Evolutionary conservation across 163 green algal genomes (phyloP).

Genomic region (Chlorella variabilis): DNA sequence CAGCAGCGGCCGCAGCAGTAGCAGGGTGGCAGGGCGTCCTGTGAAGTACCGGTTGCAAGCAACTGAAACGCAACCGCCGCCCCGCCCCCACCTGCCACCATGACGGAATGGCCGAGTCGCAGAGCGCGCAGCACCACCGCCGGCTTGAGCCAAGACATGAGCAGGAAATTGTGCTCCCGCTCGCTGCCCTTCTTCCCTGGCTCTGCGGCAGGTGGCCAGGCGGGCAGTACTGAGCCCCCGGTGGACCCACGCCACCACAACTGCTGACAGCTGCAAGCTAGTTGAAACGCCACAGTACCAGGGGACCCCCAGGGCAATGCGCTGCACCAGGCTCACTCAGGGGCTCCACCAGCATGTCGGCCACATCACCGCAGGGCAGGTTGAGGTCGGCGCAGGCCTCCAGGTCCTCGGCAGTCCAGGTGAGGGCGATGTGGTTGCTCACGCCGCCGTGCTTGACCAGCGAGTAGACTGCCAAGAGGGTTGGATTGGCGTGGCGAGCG

Average conservation of each 20-base stretch:
- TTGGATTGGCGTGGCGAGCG: no score
- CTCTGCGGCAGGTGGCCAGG: no score
- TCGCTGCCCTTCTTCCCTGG: background rate
- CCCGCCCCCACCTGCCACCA: conserved; percentile 6
- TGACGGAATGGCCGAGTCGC: background rate
- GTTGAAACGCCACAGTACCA: no score
- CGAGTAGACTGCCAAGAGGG: conserved; percentile 35
- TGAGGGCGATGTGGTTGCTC: conserved; percentile 27
- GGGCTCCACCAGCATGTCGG: background rate
- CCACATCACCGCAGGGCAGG: conserved; percentile 40
- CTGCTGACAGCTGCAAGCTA: no score
- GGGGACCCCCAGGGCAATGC: no score
- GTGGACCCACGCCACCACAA: no score
- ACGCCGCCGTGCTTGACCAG: conserved; percentile 36
- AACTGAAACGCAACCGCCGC: no score
- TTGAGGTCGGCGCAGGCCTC: conserved; percentile 39
- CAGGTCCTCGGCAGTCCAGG: conserved; percentile 18
- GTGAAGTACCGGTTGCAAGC: no score
- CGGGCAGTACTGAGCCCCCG: no score
- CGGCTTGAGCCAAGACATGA: conserved; percentile 18
- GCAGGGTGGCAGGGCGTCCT: no score
- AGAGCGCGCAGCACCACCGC: background rate
- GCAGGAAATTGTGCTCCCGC: conserved; percentile 16
- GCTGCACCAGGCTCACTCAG: conserved; percentile 11
- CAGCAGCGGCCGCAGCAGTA: no score